These are phyloP conservation scores for Ogataea trehalophila DNA, from an alignment of 805 yeast species.

Conservation along the genomic window DNA sequence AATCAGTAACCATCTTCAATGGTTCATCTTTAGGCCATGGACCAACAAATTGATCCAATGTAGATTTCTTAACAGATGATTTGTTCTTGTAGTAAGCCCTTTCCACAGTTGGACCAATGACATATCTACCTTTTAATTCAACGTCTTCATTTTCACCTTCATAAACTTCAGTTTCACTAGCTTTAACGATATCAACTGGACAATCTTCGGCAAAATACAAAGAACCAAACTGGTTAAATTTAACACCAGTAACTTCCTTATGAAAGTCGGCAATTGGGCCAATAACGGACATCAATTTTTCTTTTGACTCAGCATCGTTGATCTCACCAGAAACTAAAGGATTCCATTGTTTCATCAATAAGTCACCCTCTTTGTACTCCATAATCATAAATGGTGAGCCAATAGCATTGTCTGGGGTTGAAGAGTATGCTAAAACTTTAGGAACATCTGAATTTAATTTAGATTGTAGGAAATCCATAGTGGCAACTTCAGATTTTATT, in stretches of 20 bases:
- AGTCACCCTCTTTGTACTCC: slow-evolving; percentile 75
- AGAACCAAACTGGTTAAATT: slow-evolving; percentile 75
- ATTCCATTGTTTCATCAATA: slow-evolving; percentile 86
- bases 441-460: slow-evolving; percentile 72
- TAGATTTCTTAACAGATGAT: slow-evolving; percentile 44
- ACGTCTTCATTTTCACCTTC: slow-evolving; percentile 56
- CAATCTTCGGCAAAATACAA: slow-evolving; percentile 75
- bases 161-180: slow-evolving; percentile 34
- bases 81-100: slow-evolving; percentile 71
- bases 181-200: slow-evolving; percentile 17
- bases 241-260: slow-evolving; percentile 32
- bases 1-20: slow-evolving; percentile 54
- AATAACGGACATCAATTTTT: slow-evolving; percentile 54
- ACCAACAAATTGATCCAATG: slow-evolving; percentile 53
- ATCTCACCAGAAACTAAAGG: slow-evolving; percentile 64
- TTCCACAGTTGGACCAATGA: slow-evolving; percentile 87
- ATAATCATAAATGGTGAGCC: slow-evolving; percentile 73
- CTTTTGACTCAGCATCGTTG: slow-evolving; percentile 44
- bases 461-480: slow-evolving; percentile 71
- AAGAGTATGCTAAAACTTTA: slow-evolving; percentile 63
- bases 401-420: slow-evolving; percentile 55
- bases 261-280: slow-evolving; percentile 60
- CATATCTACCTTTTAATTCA: slow-evolving; percentile 64
- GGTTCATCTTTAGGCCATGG: slow-evolving; percentile 70
- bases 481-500: slow-evolving; percentile 87